A percentile compares a stretch with the other conserved stretches of the same genome.
Conservation (phyloP, 225 moss, liverwort and hornwort genomes). For the Bryum argenteum region DNA sequence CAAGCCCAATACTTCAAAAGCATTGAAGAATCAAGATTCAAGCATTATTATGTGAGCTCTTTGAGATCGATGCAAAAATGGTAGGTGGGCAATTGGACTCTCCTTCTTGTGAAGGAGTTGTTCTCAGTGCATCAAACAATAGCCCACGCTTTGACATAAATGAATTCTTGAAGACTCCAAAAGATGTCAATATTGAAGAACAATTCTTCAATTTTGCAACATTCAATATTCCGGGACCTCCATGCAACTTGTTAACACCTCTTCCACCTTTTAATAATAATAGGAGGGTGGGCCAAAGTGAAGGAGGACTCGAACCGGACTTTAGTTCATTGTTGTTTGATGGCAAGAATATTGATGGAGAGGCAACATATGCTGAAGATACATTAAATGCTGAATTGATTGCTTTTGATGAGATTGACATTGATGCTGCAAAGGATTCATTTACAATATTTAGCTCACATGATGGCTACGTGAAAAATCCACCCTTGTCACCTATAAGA, state of each 20-base stretch:
- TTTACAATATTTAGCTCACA: conserved; percentile 84
- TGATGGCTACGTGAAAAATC: conserved; percentile 80
- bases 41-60: conserved; percentile 31
- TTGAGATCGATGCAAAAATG: conserved; percentile 60
- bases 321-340: conserved; percentile 82
- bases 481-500: conserved; percentile 77
- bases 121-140: conserved; percentile 79
- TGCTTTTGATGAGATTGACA: conserved; percentile 97
- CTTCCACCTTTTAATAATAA: conserved; percentile 63
- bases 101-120: conserved; percentile 87
- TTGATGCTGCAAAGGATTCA: conserved; percentile 87
- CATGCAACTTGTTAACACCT: conserved; percentile 75
- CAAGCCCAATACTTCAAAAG: background rate
- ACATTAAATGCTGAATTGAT: conserved; percentile 86
- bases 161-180: conserved; percentile 91
- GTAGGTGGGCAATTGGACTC: conserved; percentile 90
- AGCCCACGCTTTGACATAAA: conserved; percentile 97
- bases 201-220: conserved; percentile 91
- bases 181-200: conserved; percentile 74
- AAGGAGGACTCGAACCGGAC: conserved; percentile 74
- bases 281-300: conserved; percentile 55
- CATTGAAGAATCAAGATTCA: background rate
- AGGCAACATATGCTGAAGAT: conserved; percentile 73
- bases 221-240: conserved; percentile 84
- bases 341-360: conserved; percentile 69